Base-by-base conservation (phyloP, 352 stramenopile species). In the Globisporangium polare region DNA sequence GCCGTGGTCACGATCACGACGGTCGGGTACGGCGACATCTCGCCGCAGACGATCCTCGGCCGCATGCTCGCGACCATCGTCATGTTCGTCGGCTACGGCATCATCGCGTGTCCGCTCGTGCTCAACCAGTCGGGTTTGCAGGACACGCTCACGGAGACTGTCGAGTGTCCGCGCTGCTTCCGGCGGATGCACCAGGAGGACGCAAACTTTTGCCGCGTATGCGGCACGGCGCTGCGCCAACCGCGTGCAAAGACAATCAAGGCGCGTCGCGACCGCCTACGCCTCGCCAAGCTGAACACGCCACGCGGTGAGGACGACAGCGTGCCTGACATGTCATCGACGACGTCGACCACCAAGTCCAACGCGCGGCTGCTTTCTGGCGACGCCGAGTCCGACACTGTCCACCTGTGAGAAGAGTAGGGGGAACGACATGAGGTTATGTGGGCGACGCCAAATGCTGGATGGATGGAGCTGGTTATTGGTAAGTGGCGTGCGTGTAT, bases 1-100 rank as follows among this genome's bases (percentile, higher is more conserved):
- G 90, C 86, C 2, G 83, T 95, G 27, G 83, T 95, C 60, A 96
- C 87, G 27, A 89, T 96, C 63, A 94, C 87, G 33, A 96, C 87
- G 0, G 87, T 96, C 20, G 87, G 87, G 0, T 94, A 94, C 56
- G 87, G 87, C 18, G 87, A 96, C 49, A 94, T 96, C 43, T 84
- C 84, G 1, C 87, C 87, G 18, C 71, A 92, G 55, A 92, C 87
- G 0, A 82, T 94, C 31, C 65, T 88, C 9, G 87, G 87, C 3
- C 86, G 88, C 17, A 79, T 96, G 63, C 63, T 96, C 4, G 84
- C 86, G 31, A 92, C 84, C 1, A 37, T 93, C 52, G 86, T 95
- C 52, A 95, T 95, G 86, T 92, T 95, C 63, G 74, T 83, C 13
- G 86, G 86, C 62, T 95, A 95, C 70, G 86, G 84, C n/a, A 78